These are phyloP conservation scores for Penicillium lagena DNA, from an alignment of 495 filamentous ascomycete genomes.

Conservation along the genomic window DNA sequence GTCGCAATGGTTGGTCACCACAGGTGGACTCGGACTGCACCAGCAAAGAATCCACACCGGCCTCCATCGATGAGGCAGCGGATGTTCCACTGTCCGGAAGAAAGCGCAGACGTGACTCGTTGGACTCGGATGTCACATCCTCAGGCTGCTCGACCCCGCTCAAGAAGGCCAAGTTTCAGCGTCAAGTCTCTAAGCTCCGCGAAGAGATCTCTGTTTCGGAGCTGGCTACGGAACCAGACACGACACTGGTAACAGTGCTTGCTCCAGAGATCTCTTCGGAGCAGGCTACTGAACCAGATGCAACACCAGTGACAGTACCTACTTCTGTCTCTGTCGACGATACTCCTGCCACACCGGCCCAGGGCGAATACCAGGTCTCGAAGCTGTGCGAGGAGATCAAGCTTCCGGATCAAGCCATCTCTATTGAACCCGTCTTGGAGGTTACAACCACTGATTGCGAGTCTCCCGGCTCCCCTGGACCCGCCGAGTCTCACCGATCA, in stretches of 20 bases:
- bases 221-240: constrained; percentile 9
- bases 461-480: constrained; percentile 22
- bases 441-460: constrained; percentile 16
- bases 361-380: constrained; percentile 5
- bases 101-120: constrained; percentile 37
- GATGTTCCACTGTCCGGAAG: constrained; percentile 10
- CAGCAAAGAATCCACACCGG: constrained; percentile 33
- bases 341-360: not conserved
- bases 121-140: constrained; percentile 28
- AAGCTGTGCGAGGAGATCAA: constrained; percentile 13
- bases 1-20: constrained; percentile 73
- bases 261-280: constrained; percentile 24
- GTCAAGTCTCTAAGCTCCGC: constrained; percentile 33
- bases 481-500: constrained; percentile 30
- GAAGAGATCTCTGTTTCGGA: constrained; percentile 34
- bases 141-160: constrained; percentile 23
- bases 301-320: not conserved
- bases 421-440: too few relatives aligned
- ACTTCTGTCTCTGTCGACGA: not conserved
- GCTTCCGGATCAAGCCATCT: constrained; percentile 1
- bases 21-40: constrained; percentile 28
- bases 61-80: constrained; percentile 20
- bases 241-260: not conserved
- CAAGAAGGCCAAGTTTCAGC: constrained; percentile 32
- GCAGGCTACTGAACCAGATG: constrained; percentile 8